These are phyloP conservation scores for Talaromyces pinophilus DNA, from an alignment of 2,329 filamentous ascomycete species.

Conservation along the genomic window DNA sequence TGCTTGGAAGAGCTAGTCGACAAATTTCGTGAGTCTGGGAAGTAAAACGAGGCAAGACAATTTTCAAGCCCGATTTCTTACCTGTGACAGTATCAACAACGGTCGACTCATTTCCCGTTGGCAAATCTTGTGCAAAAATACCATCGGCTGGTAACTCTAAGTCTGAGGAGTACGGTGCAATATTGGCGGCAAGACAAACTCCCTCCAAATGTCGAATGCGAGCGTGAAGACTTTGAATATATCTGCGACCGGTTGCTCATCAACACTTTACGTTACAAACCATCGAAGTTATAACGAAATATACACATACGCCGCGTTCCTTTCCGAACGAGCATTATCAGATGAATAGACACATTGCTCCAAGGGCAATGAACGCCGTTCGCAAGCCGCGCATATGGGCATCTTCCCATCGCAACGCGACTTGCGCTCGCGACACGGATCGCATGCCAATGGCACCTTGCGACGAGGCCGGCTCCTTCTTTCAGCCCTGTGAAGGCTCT, in stretches of 20 bases:
- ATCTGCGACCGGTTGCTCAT: constrained; percentile 18
- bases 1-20: too few relatives aligned
- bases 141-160: neutral
- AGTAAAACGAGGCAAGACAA: too few relatives aligned
- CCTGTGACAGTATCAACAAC: too few relatives aligned
- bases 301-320: constrained; percentile 35
- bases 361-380: constrained; percentile 35
- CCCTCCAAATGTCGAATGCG: constrained; percentile 35
- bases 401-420: constrained; percentile 48
- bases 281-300: too few relatives aligned
- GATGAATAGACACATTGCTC: constrained; percentile 44
- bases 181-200: constrained; percentile 28
- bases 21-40: too few relatives aligned
- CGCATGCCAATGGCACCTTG: constrained; percentile 45
- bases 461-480: constrained; percentile 4
- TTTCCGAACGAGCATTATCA: constrained; percentile 41
- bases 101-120: too few relatives aligned
- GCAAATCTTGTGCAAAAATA: too few relatives aligned
- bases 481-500: neutral
- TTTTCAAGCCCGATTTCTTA: too few relatives aligned
- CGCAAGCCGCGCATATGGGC: constrained; percentile 49
- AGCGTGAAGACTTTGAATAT: constrained; percentile 29
- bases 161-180: constrained; percentile 5
- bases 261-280: too few relatives aligned
- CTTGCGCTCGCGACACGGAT: constrained; percentile 47